Conservation (phyloP, 176 grass and related monocot species). For the Thinopyrum elongatum region DNA sequence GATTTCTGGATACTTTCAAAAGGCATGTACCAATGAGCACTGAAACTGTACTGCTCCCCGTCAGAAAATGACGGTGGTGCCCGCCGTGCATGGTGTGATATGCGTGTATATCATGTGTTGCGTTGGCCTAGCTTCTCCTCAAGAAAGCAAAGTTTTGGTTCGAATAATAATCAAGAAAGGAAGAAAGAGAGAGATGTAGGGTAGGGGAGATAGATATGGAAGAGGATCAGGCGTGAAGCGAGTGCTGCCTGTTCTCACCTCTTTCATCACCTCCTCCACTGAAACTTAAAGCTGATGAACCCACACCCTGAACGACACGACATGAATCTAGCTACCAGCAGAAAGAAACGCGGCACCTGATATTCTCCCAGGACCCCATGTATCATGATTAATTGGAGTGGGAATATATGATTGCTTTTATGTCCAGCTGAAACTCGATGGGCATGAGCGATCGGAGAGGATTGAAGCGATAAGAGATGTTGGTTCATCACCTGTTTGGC, state of each 20-base stretch:
- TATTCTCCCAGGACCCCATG: background rate
- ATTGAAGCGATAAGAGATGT: too few species aligned
- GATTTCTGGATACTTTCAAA: background rate
- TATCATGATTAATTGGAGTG: background rate
- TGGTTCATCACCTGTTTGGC: background rate
- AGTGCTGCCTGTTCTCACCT: background rate
- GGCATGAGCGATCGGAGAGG: background rate
- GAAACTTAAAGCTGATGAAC: background rate
- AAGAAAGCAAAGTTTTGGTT: conserved; percentile 3
- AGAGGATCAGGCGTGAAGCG: background rate
- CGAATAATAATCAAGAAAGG: background rate
- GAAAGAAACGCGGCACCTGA: background rate
- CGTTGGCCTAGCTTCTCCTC: background rate
- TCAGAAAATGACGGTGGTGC: background rate
- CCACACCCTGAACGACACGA: conserved; percentile 1
- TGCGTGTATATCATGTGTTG: background rate
- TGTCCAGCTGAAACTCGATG: background rate
- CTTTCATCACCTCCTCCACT: background rate
- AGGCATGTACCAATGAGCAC: background rate
- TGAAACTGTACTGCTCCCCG: background rate
- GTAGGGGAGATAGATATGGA: background rate
- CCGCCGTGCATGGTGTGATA: background rate
- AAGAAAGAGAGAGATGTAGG: background rate
- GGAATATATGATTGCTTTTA: background rate
- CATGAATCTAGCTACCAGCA: conserved; percentile 4